phyloP scores from a whole-genome alignment of 2,329 filamentous ascomycete species.

The Zymoseptoria brevis region DNA sequence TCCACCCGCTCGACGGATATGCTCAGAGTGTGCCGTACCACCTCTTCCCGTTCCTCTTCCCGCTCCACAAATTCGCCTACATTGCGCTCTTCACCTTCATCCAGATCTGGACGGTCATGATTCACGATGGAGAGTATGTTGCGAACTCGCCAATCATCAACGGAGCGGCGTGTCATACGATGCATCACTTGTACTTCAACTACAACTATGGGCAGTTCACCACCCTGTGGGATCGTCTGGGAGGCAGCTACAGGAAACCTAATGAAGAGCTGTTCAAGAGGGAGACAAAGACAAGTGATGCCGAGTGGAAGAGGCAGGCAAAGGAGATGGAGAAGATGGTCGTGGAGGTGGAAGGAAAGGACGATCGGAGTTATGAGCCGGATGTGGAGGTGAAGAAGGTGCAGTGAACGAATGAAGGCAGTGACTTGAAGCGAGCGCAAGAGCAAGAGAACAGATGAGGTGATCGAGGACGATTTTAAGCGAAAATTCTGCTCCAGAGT shows the following conservation, averaged over 20 bases:
- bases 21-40: slow-evolving; percentile 87
- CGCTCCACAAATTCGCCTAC: slow-evolving; percentile 83
- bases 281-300: slow-evolving; percentile 75
- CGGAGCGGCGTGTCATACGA: slow-evolving; percentile 85
- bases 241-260: slow-evolving; percentile 78
- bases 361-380: slow-evolving; percentile 39
- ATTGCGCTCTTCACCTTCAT: slow-evolving; percentile 82
- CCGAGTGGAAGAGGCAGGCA: slow-evolving; percentile 70
- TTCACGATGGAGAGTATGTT: slow-evolving; percentile 91
- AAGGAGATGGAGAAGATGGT: slow-evolving; percentile 69
- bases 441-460: no score
- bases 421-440: not conserved
- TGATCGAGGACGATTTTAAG: no score
- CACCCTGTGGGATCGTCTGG: slow-evolving; percentile 81
- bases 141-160: slow-evolving; percentile 88
- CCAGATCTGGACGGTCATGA: slow-evolving; percentile 95
- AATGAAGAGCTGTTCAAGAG: slow-evolving; percentile 77
- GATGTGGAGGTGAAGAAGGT: slow-evolving; percentile 33
- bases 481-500: no score
- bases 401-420: slow-evolving; percentile 13
- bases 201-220: slow-evolving; percentile 96
- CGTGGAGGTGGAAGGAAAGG: slow-evolving; percentile 59
- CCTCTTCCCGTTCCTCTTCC: slow-evolving; percentile 85
- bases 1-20: slow-evolving; percentile 90
- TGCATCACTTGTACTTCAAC: slow-evolving; percentile 83